These are phyloP conservation scores for Xanthoconium separans DNA, from an alignment of 1,284 basidiomycete species.

Conservation along the genomic window DNA sequence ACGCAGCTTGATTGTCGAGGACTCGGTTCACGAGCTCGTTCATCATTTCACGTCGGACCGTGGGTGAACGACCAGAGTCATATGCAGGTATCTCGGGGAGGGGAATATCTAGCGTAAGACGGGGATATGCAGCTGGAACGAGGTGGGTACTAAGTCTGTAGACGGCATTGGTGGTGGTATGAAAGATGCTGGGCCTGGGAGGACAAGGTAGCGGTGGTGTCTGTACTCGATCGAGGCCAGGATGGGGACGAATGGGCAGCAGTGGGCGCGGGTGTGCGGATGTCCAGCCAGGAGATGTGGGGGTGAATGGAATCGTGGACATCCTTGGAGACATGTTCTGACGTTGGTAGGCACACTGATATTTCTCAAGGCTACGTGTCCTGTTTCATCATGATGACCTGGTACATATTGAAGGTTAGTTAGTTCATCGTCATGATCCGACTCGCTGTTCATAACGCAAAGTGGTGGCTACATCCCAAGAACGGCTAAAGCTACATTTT, in stretches of 20 bases:
- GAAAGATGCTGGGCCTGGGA: slow-evolving; percentile 20
- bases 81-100: slow-evolving; percentile 34
- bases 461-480: no score
- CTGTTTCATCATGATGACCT: no score
- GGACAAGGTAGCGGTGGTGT: slow-evolving; percentile 20
- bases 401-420: no score
- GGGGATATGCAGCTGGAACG: slow-evolving; percentile 69
- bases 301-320: slow-evolving; percentile 24
- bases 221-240: slow-evolving; percentile 5
- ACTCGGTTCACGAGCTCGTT: slow-evolving; percentile 22
- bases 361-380: no score
- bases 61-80: slow-evolving; percentile 10
- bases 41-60: slow-evolving; percentile 32
- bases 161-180: slow-evolving; percentile 15
- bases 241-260: slow-evolving; percentile 9
- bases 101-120: slow-evolving; percentile 48
- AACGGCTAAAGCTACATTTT: no score
- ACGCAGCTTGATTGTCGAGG: slow-evolving; percentile 21
- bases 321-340: slow-evolving; percentile 2
- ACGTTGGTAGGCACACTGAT: no score
- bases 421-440: no score
- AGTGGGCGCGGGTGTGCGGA: slow-evolving; percentile 21
- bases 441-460: no score
- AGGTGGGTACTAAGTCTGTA: slow-evolving; percentile 64
- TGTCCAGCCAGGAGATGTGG: slow-evolving; percentile 19